These are phyloP conservation scores for Allantophomopsis lycopodina DNA, from an alignment of 2,329 filamentous ascomycete genomes.

Conservation along the genomic window DNA sequence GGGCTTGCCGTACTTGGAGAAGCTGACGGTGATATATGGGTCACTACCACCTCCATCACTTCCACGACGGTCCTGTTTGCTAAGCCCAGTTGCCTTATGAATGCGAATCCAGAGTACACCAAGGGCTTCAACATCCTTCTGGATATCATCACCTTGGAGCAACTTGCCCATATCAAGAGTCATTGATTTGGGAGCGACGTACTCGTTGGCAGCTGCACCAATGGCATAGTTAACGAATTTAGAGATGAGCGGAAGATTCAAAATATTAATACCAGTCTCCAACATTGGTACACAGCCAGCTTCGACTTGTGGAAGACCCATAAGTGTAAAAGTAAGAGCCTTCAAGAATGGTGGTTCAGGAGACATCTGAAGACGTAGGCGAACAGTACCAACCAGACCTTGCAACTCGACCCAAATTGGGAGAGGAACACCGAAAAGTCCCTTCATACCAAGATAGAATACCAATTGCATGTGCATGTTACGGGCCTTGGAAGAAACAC, in stretches of 20 bases:
- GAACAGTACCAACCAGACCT: slow-evolving; percentile 77
- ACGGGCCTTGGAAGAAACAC: slow-evolving; percentile 67
- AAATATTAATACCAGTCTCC: slow-evolving; percentile 77
- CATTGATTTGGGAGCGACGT: slow-evolving; percentile 90
- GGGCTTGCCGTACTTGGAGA: slow-evolving; percentile 93
- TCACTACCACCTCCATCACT: slow-evolving; percentile 81
- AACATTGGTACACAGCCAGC: slow-evolving; percentile 88
- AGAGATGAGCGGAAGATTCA: slow-evolving; percentile 85
- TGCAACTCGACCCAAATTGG: slow-evolving; percentile 60
- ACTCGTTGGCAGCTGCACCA: slow-evolving; percentile 72
- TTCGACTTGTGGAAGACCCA: slow-evolving; percentile 82
- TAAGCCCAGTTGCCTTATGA: slow-evolving; percentile 73
- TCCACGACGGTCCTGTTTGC: slow-evolving; percentile 79
- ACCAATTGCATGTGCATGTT: slow-evolving; percentile 97
- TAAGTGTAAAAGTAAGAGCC: slow-evolving; percentile 81
- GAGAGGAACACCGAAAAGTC: slow-evolving; percentile 53
- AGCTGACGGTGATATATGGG: slow-evolving; percentile 87
- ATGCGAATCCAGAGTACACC: slow-evolving; percentile 91
- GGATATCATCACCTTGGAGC: slow-evolving; percentile 80
- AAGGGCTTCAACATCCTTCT: slow-evolving; percentile 76
- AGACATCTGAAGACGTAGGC: slow-evolving; percentile 70
- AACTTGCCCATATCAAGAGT: slow-evolving; percentile 83
- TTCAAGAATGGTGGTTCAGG: slow-evolving; percentile 89
- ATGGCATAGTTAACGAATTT: slow-evolving; percentile 97
- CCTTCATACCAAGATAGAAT: slow-evolving; percentile 85